Evolutionary conservation across 2,329 filamentous ascomycete genomes (phyloP).

Genomic region (Trichoderma pleuroti): DNA sequence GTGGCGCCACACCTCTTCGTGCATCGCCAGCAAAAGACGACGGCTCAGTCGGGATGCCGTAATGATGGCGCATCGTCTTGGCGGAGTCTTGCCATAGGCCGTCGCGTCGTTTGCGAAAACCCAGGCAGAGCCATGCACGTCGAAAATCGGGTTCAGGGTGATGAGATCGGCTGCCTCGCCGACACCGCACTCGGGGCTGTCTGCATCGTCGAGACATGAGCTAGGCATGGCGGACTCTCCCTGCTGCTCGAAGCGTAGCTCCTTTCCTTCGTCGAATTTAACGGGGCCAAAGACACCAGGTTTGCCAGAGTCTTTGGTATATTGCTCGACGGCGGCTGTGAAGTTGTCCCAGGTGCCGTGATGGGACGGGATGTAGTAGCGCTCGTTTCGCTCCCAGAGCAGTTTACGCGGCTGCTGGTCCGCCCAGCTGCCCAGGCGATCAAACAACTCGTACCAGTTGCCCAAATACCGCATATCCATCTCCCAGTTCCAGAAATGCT

Average conservation of each 20-base stretch:
- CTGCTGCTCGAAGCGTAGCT: conserved; percentile 50
- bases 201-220: conserved; percentile 52
- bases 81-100: conserved; percentile 59
- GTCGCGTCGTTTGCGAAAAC: conserved; percentile 67
- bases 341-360: conserved; percentile 74
- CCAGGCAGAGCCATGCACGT: conserved; percentile 68
- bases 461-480: conserved; percentile 65
- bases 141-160: conserved; percentile 73
- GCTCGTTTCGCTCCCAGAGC: conserved; percentile 74
- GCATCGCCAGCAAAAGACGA: conserved; percentile 66
- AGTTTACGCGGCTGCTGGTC: conserved; percentile 63
- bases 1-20: conserved; percentile 65
- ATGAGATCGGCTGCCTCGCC: conserved; percentile 73
- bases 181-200: conserved; percentile 57
- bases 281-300: conserved; percentile 68
- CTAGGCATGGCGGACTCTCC: conserved; percentile 52
- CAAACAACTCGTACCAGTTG: conserved; percentile 70
- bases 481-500: conserved; percentile 68
- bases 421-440: conserved; percentile 64
- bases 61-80: conserved; percentile 67
- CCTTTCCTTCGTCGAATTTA: conserved; percentile 45
- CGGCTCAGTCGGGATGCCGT: conserved; percentile 66
- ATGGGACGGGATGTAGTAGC: conserved; percentile 70
- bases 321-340: conserved; percentile 58
- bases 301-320: conserved; percentile 51